These are phyloP conservation scores for Amesomyces nigricolor DNA, from an alignment of 2,329 filamentous ascomycete genomes.

Conservation along the genomic window DNA sequence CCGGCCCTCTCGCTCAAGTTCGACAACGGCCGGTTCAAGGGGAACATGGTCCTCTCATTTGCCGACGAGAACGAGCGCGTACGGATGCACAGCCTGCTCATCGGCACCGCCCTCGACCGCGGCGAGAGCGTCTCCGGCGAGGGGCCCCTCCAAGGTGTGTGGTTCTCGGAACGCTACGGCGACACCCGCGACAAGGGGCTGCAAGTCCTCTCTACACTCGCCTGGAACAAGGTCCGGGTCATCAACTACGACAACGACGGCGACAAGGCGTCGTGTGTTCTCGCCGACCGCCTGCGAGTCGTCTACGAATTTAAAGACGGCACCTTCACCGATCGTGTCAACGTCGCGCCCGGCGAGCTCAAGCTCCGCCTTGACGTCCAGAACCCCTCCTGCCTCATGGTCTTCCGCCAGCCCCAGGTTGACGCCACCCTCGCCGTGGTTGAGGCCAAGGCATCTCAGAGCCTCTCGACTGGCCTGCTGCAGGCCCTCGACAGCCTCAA, in stretches of 20 bases:
- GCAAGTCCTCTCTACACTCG: slow-evolving; percentile 44
- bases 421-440: slow-evolving; percentile 73
- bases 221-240: slow-evolving; percentile 63
- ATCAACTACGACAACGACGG: slow-evolving; percentile 65
- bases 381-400: slow-evolving; percentile 55
- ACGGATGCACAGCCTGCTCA: slow-evolving; percentile 65
- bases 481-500: slow-evolving; percentile 58
- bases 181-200: slow-evolving; percentile 42
- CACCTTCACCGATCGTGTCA: slow-evolving; percentile 76
- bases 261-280: slow-evolving; percentile 59
- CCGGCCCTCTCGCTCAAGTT: slow-evolving; percentile 68
- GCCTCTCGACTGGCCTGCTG: slow-evolving; percentile 56
- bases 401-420: slow-evolving; percentile 67
- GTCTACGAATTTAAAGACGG: slow-evolving; percentile 71
- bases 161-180: slow-evolving; percentile 50
- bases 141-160: slow-evolving; percentile 59
- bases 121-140: slow-evolving; percentile 68
- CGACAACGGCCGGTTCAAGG: slow-evolving; percentile 58
- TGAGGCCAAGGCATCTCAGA: slow-evolving; percentile 58
- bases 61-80: slow-evolving; percentile 64
- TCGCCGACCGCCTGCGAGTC: slow-evolving; percentile 70
- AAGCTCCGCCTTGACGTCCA: slow-evolving; percentile 60
- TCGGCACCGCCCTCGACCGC: slow-evolving; percentile 61
- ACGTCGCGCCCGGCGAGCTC: slow-evolving; percentile 70
- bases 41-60: slow-evolving; percentile 74